These are phyloP conservation scores for Trichoderma parareesei DNA, from an alignment of 495 filamentous ascomycete species.

Conservation along the genomic window DNA sequence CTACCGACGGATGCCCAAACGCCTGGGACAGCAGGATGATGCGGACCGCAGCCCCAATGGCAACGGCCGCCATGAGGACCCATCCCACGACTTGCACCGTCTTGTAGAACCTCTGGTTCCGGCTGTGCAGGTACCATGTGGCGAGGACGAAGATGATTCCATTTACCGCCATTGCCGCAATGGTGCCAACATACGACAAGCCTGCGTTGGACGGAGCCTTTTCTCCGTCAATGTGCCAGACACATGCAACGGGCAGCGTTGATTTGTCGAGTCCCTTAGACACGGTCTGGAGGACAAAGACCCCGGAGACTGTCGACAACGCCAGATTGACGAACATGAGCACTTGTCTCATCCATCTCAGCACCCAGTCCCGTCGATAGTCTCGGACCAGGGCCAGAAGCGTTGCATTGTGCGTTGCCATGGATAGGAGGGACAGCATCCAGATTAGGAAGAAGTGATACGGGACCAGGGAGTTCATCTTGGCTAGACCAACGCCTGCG, in stretches of 20 bases:
- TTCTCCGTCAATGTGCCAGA: conserved; percentile 29
- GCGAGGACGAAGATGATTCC: conserved; percentile 40
- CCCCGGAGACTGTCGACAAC: conserved; percentile 39
- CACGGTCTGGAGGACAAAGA: conserved; percentile 41
- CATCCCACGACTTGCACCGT: conserved; percentile 38
- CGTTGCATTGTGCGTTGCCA: conserved; percentile 48
- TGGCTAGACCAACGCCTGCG: conserved; percentile 38
- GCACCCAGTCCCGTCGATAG: conserved; percentile 53
- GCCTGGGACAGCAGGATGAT: conserved; percentile 44
- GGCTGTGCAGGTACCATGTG: conserved; percentile 49
- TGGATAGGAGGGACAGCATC: conserved; percentile 51
- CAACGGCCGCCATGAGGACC: conserved; percentile 39
- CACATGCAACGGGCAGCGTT: conserved; percentile 47
- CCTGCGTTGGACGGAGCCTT: conserved; percentile 22
- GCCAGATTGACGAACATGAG: conserved; percentile 52
- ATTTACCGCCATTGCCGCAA: conserved; percentile 43
- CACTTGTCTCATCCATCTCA: conserved; percentile 50
- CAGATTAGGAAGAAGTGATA: conserved; percentile 59
- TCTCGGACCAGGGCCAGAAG: conserved; percentile 49
- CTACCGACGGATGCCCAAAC: conserved; percentile 36
- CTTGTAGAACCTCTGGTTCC: conserved; percentile 36
- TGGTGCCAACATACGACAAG: conserved; percentile 42
- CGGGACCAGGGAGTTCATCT: conserved; percentile 39
- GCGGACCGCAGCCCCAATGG: conserved; percentile 40
- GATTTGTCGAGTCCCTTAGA: conserved; percentile 33